Base-by-base conservation (phyloP, 331 rosid genomes). In the Quercus tomentella region DNA sequence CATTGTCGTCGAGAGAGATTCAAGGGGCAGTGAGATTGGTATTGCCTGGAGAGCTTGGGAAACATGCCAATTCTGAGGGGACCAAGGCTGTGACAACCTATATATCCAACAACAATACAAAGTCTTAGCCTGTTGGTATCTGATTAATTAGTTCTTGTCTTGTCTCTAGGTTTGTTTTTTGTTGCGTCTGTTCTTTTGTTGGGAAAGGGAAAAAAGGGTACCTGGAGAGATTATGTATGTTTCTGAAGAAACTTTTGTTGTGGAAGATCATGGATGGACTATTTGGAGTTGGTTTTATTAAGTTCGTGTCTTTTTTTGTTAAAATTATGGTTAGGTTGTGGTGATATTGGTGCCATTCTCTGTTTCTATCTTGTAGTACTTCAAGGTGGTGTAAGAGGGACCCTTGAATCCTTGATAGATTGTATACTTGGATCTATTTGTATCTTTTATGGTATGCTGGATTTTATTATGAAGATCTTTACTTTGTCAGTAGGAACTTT, bases 61-160 rank as follows among this genome's bases (percentile, higher is more conserved):
- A 70, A 65, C 97, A 93, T 75, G 98, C 93, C 75, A 73, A 86
- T 74, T 92, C 92, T 5, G 95, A 93, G 81, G 95, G 95, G 58
- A 69, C 83, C 4, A 91, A 91, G 79, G 95, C 91, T 56, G 86
- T 90, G 1, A 72, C 85, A 12, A 79, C 69, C 4, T 89, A 77
- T 26, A 72, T 82, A 5, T 78, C 89, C 45, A 21, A 55, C 72
- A 45, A 16, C 71, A 52, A 22, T 6, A 52, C 54, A 33, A 51
- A 74, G 75, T 73, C 62, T 73, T 72, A 8, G 62, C 49, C 70
- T 56, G 1, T 16, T 49, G 54, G 16, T 49, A 3, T 49, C 54
- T 11, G 54, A 12, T 14, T 14, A 45, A 45, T 37, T 8, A 37
- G 45, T 7, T 7, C 45, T 37, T 37, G 45, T 37, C 45, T 37